A percentile compares a stretch with the other conserved stretches of the same genome.
phyloP scores from a whole-genome alignment of 2,329 filamentous ascomycete species.

The Verticillium zaregamsianum region DNA sequence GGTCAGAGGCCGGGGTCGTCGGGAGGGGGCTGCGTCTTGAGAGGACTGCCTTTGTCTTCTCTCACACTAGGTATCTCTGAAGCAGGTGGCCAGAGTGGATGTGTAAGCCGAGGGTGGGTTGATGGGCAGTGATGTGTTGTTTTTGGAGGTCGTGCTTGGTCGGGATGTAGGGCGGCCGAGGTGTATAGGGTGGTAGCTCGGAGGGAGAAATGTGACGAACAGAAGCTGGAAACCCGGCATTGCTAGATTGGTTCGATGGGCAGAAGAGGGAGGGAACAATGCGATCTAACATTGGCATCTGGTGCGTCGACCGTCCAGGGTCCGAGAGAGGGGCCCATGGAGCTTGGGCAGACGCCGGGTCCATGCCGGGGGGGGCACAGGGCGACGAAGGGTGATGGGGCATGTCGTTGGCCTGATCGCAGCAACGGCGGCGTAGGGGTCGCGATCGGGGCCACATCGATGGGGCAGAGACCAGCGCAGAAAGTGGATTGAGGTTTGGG shows the following conservation, averaged over 20 bases:
- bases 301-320: not conserved
- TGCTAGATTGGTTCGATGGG: not conserved
- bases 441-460: conserved; percentile 10
- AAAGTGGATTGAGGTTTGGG: not conserved
- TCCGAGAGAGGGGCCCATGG: conserved; percentile 1
- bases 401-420: conserved; percentile 11
- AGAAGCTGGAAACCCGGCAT: not conserved
- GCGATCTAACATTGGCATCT: not conserved
- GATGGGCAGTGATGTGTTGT: not conserved
- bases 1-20: not conserved
- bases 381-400: not conserved
- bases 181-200: not conserved
- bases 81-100: not conserved
- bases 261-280: not conserved
- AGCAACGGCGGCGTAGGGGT: conserved; percentile 3
- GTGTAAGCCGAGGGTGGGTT: not conserved
- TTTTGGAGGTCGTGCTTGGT: not conserved
- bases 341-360: not conserved
- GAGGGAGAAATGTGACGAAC: not conserved
- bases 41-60: not conserved
- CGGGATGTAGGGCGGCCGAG: not conserved
- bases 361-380: not conserved
- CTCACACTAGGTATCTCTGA: not conserved
- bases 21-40: not conserved
- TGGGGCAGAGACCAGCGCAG: conserved; percentile 1